Percentiles rank a stretch among this genome's conserved stretches.
These are phyloP conservation scores for Pyrenophora teres DNA, from an alignment of 2,329 filamentous ascomycete species.

Conservation along the genomic window DNA sequence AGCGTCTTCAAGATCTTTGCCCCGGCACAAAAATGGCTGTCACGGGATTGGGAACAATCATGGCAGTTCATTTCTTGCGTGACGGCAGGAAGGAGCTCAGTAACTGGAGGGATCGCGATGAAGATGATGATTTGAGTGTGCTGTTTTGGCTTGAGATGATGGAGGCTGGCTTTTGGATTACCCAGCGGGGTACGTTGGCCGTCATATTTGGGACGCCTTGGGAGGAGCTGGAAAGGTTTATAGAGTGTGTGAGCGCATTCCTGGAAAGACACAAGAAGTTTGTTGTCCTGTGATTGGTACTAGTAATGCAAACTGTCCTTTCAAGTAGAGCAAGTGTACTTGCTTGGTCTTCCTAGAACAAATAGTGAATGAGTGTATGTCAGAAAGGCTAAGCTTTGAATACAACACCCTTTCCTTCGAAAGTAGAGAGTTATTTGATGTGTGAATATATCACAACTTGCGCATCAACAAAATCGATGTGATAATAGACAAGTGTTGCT, in stretches of 20 bases:
- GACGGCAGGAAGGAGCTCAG: conserved; percentile 36
- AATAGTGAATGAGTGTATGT: too few relatives aligned
- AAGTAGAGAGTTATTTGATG: too few relatives aligned
- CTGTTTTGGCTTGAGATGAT: conserved; percentile 48
- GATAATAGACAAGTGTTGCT: too few relatives aligned
- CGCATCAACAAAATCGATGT: too few relatives aligned
- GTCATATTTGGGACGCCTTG: conserved; percentile 43
- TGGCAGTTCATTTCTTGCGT: conserved; percentile 45
- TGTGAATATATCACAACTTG: too few relatives aligned
- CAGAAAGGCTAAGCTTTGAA: too few relatives aligned
- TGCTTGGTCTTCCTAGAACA: too few relatives aligned
- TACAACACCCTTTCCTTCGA: too few relatives aligned
- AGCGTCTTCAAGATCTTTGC: conserved; percentile 30
- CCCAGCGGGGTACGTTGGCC: conserved; percentile 43
- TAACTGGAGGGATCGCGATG: conserved; percentile 31
- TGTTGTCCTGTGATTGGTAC: not conserved
- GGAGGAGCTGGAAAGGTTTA: conserved; percentile 43
- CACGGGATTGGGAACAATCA: conserved; percentile 45
- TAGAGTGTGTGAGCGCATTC: conserved; percentile 26
- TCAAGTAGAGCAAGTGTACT: too few relatives aligned
- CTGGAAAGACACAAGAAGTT: conserved; percentile 21
- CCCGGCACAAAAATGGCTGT: conserved; percentile 44
- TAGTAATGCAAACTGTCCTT: not conserved
- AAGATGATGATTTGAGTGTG: conserved; percentile 37
- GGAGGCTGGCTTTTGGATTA: conserved; percentile 45